Conservation (phyloP, 805 yeast species). For the Wickerhamomyces alni region DNA sequence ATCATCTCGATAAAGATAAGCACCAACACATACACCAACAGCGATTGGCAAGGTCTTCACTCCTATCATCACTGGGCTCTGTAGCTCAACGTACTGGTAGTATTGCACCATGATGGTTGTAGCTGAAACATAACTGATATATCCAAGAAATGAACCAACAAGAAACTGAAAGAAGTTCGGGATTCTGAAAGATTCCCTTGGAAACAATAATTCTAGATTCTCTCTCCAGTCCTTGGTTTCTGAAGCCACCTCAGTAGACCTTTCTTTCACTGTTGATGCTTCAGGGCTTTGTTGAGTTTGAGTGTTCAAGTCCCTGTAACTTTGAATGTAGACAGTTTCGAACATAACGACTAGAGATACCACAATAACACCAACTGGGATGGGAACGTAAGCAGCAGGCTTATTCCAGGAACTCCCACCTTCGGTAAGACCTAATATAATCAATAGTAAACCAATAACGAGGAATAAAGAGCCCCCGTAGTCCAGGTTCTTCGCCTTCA, state of each 20-base stretch:
- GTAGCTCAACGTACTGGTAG: conserved; percentile 11
- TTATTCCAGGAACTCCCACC: conserved; percentile 38
- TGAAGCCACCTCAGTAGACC: neutral
- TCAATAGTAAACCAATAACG: conserved; percentile 29
- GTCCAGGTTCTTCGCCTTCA: conserved; percentile 26
- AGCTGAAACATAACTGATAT: conserved; percentile 13
- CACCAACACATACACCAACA: conserved; percentile 11
- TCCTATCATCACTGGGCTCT: neutral
- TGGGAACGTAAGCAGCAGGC: conserved; percentile 35
- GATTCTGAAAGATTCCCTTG: conserved; percentile 23
- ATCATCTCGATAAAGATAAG: neutral
- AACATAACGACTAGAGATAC: conserved; percentile 22
- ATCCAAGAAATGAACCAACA: conserved; percentile 11
- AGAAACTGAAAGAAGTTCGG: conserved; percentile 19
- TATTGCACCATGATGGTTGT: conserved; percentile 22
- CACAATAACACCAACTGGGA: conserved; percentile 32
- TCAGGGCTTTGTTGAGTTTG: too few species aligned
- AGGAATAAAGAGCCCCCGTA: conserved; percentile 27
- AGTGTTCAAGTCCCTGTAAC: conserved; percentile 13
- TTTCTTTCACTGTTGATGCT: neutral
- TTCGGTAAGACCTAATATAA: conserved; percentile 39
- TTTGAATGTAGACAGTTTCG: conserved; percentile 24
- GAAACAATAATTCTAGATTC: conserved; percentile 21
- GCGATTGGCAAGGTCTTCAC: neutral
- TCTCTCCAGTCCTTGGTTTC: conserved; percentile 6